These are phyloP conservation scores for Arachis monticola DNA, from an alignment of 331 rosid species.

Conservation along the genomic window DNA sequence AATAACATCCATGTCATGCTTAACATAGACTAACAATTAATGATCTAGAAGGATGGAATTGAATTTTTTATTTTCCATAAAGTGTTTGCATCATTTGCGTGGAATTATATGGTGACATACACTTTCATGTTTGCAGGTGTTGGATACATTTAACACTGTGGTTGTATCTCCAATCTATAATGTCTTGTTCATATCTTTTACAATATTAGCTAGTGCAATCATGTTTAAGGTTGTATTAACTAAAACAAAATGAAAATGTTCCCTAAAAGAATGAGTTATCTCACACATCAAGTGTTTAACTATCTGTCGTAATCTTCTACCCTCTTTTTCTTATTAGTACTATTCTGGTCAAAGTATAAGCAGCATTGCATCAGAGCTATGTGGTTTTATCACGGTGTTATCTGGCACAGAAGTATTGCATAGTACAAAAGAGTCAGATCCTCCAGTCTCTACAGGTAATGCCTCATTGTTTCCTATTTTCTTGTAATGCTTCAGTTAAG, in stretches of 20 bases:
- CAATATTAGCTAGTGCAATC: conserved; percentile 89
- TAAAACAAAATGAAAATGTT: conserved; percentile 18
- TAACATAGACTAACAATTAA: background rate
- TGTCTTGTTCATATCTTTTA: conserved; percentile 89
- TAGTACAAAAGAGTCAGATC: conserved; percentile 73
- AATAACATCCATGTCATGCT: conserved; percentile 26
- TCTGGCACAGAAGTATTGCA: conserved; percentile 89
- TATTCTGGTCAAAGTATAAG: conserved; percentile 90
- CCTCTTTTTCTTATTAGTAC: conserved; percentile 59
- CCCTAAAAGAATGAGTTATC: conserved; percentile 21
- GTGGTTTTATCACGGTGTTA: conserved; percentile 87
- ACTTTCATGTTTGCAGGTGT: conserved; percentile 61
- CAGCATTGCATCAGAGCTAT: conserved; percentile 83
- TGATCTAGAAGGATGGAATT: conserved; percentile 1
- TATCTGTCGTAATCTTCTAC: conserved; percentile 25
- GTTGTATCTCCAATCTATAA: conserved; percentile 90
- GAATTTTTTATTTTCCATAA: conserved; percentile 12
- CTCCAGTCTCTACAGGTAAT: conserved; percentile 63
- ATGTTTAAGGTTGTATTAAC: conserved; percentile 86
- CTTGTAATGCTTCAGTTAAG: conserved; percentile 14
- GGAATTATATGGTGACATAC: conserved; percentile 25
- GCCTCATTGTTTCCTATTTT: conserved; percentile 9
- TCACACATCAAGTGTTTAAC: conserved; percentile 31
- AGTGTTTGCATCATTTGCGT: conserved; percentile 24
- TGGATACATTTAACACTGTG: conserved; percentile 86